Base-by-base conservation (phyloP, 31 red algal genomes). In the Asparagopsis taxiformis region DNA sequence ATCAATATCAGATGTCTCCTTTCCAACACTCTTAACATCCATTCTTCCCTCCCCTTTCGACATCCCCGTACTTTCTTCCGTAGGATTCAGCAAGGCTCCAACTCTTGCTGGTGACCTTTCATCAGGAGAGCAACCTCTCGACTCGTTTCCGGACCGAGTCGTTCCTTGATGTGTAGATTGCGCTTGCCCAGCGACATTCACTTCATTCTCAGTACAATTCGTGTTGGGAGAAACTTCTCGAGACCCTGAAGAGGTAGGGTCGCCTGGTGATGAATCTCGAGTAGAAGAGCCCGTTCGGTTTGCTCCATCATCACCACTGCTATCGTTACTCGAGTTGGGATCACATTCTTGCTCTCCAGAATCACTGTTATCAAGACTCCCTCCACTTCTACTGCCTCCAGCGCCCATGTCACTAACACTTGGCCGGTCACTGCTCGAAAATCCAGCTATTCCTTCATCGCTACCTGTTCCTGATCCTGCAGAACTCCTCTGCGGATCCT, bases 311-410 rank as follows among this genome's bases (percentile, higher is more conserved):
- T 77, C 62, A 0, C 83, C 72, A 32, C 72, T 78, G 38, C 72
- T 71, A 52, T 85, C 81, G 50, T 85, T 85, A 41, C 81, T 75
- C n/a, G 70, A 87, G 32, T 70, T 68, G 16, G 72, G 72, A 31
- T 78, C 83, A 22, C 46, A 59, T 26, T 87, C 83, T 35, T 34
- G 70, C 65, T 51, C 34, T 1, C 75, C 75, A 41, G 61, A 46
- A 32, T 87, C 83, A 56, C 83, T 78, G 49, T 77, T 77, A 1
- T 87, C 56, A 7, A 61, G 9, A 46, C 83, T 87, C 5, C 56
- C 72, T 20, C 83, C 64, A 31, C 46, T 75, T 1, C 83, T 64
- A 65, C 83, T 87, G 33, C 83, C 83, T 19, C 73, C 73, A 57
- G 39, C 58, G 1, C 68, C 79, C 19, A 72, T 57, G 28, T 72